phyloP scores from a whole-genome alignment of 192 early-diverging fungal genomes.

The Linnemannia hyalina region DNA sequence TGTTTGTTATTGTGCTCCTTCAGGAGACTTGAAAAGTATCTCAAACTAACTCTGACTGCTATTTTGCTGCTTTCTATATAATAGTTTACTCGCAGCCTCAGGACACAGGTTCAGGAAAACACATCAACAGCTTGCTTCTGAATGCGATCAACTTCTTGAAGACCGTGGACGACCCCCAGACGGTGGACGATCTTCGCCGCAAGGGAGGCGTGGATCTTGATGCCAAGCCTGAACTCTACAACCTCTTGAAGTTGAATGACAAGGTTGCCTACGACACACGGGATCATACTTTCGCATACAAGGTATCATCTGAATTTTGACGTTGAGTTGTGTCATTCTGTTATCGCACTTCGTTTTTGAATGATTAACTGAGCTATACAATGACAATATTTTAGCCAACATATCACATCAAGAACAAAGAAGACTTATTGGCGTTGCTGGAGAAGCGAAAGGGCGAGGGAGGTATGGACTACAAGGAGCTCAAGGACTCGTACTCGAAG shows the following conservation, averaged over 20 bases:
- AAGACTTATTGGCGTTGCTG: conserved; percentile 78
- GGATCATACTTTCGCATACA: conserved; percentile 77
- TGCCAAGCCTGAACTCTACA: conserved; percentile 65
- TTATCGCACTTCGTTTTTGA: not conserved
- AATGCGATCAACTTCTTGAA: conserved; percentile 70
- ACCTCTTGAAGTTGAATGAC: conserved; percentile 70
- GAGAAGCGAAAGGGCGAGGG: conserved; percentile 69
- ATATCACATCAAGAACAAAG: conserved; percentile 76
- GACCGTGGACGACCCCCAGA: conserved; percentile 70
- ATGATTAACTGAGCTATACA: not conserved
- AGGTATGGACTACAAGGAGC: conserved; percentile 81
- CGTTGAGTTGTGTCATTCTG: not conserved
- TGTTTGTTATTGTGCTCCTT: not conserved
- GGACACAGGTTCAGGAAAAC: conserved; percentile 65
- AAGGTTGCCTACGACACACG: conserved; percentile 73
- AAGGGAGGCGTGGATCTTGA: conserved; percentile 69
- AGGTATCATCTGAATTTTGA: conserved; percentile 44
- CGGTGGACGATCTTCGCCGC: conserved; percentile 67
- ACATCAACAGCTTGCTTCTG: conserved; percentile 67
- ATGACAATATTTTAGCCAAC: conserved; percentile 60
- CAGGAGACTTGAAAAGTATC: not conserved
- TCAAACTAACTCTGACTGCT: not conserved
- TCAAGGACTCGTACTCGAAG: conserved; percentile 82
- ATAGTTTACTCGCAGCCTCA: conserved; percentile 69
- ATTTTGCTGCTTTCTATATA: not conserved